A percentile compares a stretch with the other conserved stretches of the same genome.
phyloP scores from a whole-genome alignment of 1,139 yeast genomes.

The Pichia sp. region DNA sequence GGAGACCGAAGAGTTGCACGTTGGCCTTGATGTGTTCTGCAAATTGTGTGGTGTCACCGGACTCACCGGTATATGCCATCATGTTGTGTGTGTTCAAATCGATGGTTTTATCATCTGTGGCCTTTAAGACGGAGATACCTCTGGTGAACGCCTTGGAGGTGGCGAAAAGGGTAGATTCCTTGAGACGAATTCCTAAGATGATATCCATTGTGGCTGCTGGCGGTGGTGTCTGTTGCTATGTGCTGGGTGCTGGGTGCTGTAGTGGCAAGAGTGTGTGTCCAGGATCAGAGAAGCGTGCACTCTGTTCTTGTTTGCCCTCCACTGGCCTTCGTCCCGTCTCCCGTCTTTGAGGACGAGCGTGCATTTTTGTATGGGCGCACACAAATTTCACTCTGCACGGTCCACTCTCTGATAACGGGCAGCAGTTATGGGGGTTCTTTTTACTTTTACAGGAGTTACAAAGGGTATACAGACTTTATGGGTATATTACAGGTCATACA shows the following conservation, averaged over 20 bases:
- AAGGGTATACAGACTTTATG: too few relatives aligned
- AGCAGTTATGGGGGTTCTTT: too few relatives aligned
- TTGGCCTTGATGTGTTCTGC: conserved; percentile 95
- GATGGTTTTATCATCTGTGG: conserved; percentile 86
- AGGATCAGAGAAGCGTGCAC: background rate
- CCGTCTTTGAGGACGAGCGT: too few relatives aligned
- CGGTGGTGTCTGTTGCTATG: too few relatives aligned
- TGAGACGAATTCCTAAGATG: conserved; percentile 79
- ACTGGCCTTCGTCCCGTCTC: background rate
- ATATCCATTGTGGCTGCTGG: conserved; percentile 64
- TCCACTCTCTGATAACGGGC: background rate
- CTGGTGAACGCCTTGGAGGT: conserved; percentile 93
- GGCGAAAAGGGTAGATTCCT: conserved; percentile 81
- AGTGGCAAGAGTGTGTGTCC: too few relatives aligned
- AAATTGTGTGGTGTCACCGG: conserved; percentile 97
- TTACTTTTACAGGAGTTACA: too few relatives aligned
- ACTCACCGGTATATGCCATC: conserved; percentile 91
- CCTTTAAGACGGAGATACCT: conserved; percentile 88
- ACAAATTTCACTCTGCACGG: too few relatives aligned
- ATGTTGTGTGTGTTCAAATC: conserved; percentile 71
- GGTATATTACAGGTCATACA: too few relatives aligned
- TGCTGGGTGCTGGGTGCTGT: too few relatives aligned
- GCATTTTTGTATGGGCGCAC: background rate
- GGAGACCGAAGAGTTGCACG: conserved; percentile 80
- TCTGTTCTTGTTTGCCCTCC: conserved; percentile 13